These are phyloP conservation scores for Arxiozyma bovina DNA, from an alignment of 1,139 yeast species.

Conservation along the genomic window DNA sequence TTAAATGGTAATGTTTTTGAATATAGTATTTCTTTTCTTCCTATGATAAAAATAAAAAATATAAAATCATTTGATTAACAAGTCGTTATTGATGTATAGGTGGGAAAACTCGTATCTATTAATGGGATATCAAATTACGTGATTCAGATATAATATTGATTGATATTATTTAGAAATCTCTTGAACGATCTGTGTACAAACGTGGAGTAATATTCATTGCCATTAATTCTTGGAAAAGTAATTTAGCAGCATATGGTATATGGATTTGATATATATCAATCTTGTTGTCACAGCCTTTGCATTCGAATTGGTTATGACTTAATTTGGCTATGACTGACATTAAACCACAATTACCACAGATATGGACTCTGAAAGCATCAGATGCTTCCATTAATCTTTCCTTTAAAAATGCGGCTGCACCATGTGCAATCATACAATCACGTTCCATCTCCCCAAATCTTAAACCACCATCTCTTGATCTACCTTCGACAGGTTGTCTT, in stretches of 20 bases:
- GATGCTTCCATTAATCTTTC: slow-evolving; percentile 98
- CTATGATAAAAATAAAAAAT: background rate
- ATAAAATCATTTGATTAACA: background rate
- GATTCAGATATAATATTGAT: background rate
- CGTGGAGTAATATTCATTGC: slow-evolving; percentile 95
- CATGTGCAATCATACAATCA: slow-evolving; percentile 99
- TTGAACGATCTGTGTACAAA: slow-evolving; percentile 57
- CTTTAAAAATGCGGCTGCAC: slow-evolving; percentile 95
- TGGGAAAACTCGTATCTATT: background rate
- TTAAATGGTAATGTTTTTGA: slow-evolving; percentile 1
- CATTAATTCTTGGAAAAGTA: slow-evolving; percentile 95
- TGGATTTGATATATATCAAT: slow-evolving; percentile 96
- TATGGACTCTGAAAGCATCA: slow-evolving; percentile 95
- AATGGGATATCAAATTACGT: background rate
- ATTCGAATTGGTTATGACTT: slow-evolving; percentile 94
- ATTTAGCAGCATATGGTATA: slow-evolving; percentile 94
- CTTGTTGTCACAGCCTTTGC: slow-evolving; percentile 97
- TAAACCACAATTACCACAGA: slow-evolving; percentile 96
- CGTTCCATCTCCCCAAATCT: slow-evolving; percentile 99
- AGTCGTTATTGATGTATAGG: background rate
- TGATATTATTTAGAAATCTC: slow-evolving; percentile 22
- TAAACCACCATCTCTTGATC: slow-evolving; percentile 98
- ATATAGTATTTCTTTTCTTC: background rate
- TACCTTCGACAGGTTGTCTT: slow-evolving; percentile 98
- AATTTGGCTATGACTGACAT: slow-evolving; percentile 96